Conservation (phyloP, 2,329 filamentous ascomycete species). For the Didymella lethalis region DNA sequence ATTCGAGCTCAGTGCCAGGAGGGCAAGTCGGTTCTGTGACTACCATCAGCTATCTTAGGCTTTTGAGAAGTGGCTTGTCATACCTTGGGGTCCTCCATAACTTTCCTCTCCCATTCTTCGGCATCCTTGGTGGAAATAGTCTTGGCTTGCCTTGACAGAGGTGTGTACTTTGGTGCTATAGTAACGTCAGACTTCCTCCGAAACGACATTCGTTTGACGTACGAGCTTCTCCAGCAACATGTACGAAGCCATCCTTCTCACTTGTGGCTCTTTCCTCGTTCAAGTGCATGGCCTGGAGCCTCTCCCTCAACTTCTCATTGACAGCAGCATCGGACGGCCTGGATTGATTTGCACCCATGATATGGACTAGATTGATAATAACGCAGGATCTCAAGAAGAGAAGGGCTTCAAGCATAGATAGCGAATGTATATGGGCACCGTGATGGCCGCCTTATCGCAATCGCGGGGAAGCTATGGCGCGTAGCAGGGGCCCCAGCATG, state of each 20-base stretch:
- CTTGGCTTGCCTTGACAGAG: conserved; percentile 39
- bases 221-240: conserved; percentile 58
- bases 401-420: conserved; percentile 7
- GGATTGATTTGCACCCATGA: conserved; percentile 49
- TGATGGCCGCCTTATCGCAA: conserved; percentile 22
- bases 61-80: conserved; percentile 9
- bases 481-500: conserved; percentile 12
- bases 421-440: conserved; percentile 3
- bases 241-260: conserved; percentile 63
- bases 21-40: conserved; percentile 72
- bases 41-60: background rate
- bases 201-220: conserved; percentile 17
- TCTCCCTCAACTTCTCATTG: conserved; percentile 52
- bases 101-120: conserved; percentile 66
- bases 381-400: conserved; percentile 5
- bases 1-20: conserved; percentile 74
- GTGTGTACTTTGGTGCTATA: conserved; percentile 39
- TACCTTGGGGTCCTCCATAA: conserved; percentile 72
- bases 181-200: conserved; percentile 1
- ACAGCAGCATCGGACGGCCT: conserved; percentile 46
- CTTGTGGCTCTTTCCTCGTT: conserved; percentile 50
- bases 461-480: conserved; percentile 18
- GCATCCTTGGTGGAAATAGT: conserved; percentile 61
- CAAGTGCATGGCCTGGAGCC: conserved; percentile 57
- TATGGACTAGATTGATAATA: conserved; percentile 11